Evolutionary conservation across 176 grass and related monocot species (phyloP), one percentile per base, ranked within the genome.

Genomic region (Oryza meyeriana): DNA sequence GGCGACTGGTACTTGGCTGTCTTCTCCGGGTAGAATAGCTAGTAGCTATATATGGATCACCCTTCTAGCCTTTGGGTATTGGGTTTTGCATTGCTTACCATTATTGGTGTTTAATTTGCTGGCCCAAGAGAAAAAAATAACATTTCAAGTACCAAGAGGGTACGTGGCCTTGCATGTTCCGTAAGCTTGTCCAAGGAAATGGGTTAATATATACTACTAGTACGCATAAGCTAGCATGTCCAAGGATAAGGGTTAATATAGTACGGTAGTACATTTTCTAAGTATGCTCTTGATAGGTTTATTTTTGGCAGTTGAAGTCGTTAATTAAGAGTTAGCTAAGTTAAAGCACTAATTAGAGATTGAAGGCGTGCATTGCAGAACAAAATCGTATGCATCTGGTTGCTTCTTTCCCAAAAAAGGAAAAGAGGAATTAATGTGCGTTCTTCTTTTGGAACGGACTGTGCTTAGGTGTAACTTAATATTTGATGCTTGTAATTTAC

Each of bases 101-200:
- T 61, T 69, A 76, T 66, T 8, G 76, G 31, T 35, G 16, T 4
- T 2, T 44, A 9, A 1, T 22, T 1, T 14, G 1, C 55, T 18
- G n/a, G n/a, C 25, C 26, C 11, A 36, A 55, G 52, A 66, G 66
- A 78, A 20, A 61, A 67, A 40, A 66, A 58, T 45, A 61, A 18
- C 73, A 61, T 88, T 73, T 78, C 40, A 75, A 22, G 69, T 84
- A 88, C 80, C 10, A 72, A 41, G 50, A 35, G 12, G 78, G 50
- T 69, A 28, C 69, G 69, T 74, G 76, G 69, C 36, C 38, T 47
- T 50, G 76, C 70, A 75, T 76, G 24, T 33, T 71, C 33, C 30
- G 52, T 69, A 24, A 80, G 58, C 57, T 39, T 79, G 59, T 36
- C 39, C 80, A 0, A 50, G 69, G 18, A 13, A 20, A 22, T 0